Base-by-base conservation (phyloP, 306 rosid genomes). In the Benincasa hispida region DNA sequence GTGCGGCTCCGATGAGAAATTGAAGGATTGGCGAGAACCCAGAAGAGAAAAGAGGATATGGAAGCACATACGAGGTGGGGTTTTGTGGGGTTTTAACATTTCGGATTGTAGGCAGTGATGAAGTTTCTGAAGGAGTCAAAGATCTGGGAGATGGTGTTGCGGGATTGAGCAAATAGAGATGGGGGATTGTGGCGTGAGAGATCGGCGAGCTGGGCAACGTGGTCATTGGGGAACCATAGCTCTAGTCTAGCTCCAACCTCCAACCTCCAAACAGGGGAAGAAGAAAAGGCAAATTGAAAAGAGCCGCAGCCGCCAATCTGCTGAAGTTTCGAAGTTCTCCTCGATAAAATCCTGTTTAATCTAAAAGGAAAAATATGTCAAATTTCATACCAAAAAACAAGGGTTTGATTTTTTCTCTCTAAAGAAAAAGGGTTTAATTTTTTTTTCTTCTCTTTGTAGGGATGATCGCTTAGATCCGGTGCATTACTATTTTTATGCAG, bases 61-160 rank as follows among this genome's bases (percentile, higher is more conserved):
- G 30, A 65, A 60, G 74, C 25, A 62, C 22, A 55, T n/a, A 37
- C 60, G 80, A 45, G 82, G 62, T 78, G 81, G 54, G 81, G 74
- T 72, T 82, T 76, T 63, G 81, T 67, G 74, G 62, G 66, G 85
- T 72, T 82, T 81, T 42, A 81, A 56, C 85, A 84, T 84, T 0
- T 56, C 51, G 76, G 76, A 51, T 22, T 76, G 24, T 35, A 79
- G 59, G 39, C 32, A 54, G 51, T 51, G 77, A 77, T 48, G 50
- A 72, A 61, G 76, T 48, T 74, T 78, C 12, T 17, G 11, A 57
- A 72, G 80, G 61, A 60, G 69, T 60, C 55, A 30, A 77, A 47
- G 63, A 69, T 59, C 75, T 59, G 59, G 50, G 85, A 35, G 25
- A 22, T 62, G 56, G 25, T 74, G 55, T 28, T n/a, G 37, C 35